phyloP scores from a whole-genome alignment of 75 land plant genomes.

The Cupressus sempervirens region DNA sequence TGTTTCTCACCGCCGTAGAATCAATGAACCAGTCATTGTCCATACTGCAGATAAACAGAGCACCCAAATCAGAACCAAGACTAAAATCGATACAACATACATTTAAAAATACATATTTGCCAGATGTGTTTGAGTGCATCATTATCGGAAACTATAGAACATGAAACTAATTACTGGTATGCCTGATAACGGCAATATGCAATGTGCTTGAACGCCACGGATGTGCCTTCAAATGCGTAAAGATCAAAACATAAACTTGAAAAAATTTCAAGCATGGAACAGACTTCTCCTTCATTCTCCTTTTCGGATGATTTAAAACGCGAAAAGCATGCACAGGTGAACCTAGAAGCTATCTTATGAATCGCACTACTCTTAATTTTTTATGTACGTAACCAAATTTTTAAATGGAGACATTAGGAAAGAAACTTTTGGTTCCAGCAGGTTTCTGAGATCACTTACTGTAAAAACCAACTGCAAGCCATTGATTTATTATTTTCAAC shows the following conservation, averaged over 20 bases:
- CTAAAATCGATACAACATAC: neutral
- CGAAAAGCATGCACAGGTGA: too few relatives aligned
- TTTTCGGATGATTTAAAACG: too few relatives aligned
- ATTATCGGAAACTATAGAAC: neutral
- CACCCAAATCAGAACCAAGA: neutral
- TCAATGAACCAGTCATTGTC: constrained; percentile 20
- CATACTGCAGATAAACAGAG: constrained; percentile 20
- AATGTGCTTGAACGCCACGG: neutral
- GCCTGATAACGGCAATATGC: neutral
- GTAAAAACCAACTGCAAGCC: constrained; percentile 30
- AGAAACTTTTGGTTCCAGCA: neutral
- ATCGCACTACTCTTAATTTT: neutral
- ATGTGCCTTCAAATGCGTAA: neutral
- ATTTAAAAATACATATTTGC: neutral
- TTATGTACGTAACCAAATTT: neutral
- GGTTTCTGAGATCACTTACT: constrained; percentile 15
- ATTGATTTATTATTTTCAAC: constrained; percentile 30
- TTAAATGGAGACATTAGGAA: neutral
- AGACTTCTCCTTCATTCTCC: neutral
- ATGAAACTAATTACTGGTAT: neutral
- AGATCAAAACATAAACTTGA: neutral
- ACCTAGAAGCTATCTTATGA: too few relatives aligned
- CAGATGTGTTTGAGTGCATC: neutral
- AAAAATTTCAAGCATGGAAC: neutral
- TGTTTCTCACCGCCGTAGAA: neutral